A percentile compares a stretch with the other conserved stretches of the same genome.
These are phyloP conservation scores for Quercus berberidifolia DNA, from an alignment of 306 rosid species.

Conservation along the genomic window DNA sequence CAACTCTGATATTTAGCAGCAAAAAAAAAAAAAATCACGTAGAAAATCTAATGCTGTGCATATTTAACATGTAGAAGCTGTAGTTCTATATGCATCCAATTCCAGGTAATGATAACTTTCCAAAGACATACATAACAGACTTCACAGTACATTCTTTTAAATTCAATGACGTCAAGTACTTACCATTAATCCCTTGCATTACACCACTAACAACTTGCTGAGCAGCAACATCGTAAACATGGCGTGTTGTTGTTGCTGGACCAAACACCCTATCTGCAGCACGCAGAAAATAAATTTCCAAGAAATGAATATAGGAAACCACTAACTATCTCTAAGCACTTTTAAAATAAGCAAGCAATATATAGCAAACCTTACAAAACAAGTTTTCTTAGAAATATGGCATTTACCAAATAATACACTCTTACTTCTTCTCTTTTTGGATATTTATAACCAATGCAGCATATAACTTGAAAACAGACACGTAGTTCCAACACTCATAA, in stretches of 20 bases:
- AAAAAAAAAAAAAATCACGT: background rate
- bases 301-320: background rate
- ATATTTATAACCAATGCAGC: background rate
- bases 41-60: background rate
- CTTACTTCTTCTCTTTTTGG: no score
- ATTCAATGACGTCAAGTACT: background rate
- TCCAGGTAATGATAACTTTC: background rate
- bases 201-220: constrained; percentile 87
- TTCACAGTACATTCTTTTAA: background rate
- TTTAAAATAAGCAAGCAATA: background rate
- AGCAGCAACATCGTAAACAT: constrained; percentile 94
- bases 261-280: constrained; percentile 84
- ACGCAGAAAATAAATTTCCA: background rate
- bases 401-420: no score
- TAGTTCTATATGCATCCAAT: background rate
- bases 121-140: background rate
- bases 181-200: constrained; percentile 98
- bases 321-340: background rate
- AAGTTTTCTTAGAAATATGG: no score
- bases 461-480: background rate
- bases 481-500: background rate
- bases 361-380: no score
- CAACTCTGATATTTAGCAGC: background rate
- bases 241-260: constrained; percentile 96
- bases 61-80: background rate